Evolutionary conservation across 176 grass and related monocot species (phyloP).

Genomic region (Thinopyrum elongatum): DNA sequence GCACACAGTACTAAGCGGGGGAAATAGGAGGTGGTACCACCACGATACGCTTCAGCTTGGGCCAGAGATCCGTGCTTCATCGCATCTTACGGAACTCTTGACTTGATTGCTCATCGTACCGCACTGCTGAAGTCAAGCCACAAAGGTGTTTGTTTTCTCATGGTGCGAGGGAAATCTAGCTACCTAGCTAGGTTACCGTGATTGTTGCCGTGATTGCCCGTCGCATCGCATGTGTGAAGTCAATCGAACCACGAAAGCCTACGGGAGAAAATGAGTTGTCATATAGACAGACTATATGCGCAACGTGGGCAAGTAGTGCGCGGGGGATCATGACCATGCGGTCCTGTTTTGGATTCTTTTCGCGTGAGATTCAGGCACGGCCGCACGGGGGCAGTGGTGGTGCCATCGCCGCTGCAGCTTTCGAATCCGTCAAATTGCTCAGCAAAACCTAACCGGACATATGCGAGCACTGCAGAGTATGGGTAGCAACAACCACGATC

Average conservation of each 20-base stretch:
- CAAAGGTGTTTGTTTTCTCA: neutral
- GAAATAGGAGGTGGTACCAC: neutral
- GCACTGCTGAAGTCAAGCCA: neutral
- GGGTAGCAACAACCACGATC: slow-evolving; percentile 2
- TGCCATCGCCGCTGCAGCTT: neutral
- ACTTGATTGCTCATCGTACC: neutral
- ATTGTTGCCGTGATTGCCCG: neutral
- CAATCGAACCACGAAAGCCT: neutral
- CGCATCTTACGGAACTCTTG: neutral
- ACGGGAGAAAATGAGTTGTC: neutral
- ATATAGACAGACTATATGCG: neutral
- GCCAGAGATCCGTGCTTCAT: neutral
- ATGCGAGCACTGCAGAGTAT: neutral
- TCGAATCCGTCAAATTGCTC: slow-evolving; percentile 4
- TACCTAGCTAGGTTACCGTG: neutral
- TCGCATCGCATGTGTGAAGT: neutral
- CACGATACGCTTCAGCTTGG: neutral
- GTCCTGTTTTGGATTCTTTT: neutral
- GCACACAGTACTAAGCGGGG: too few species aligned
- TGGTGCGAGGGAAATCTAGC: neutral
- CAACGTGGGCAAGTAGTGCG: neutral
- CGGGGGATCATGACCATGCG: neutral
- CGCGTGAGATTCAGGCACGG: neutral
- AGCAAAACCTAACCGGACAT: slow-evolving; percentile 1
- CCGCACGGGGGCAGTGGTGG: neutral